A percentile compares a stretch with the other conserved stretches of the same genome.
phyloP scores from a whole-genome alignment of 352 stramenopile genomes.

The Globisporangium heterothallicum region DNA sequence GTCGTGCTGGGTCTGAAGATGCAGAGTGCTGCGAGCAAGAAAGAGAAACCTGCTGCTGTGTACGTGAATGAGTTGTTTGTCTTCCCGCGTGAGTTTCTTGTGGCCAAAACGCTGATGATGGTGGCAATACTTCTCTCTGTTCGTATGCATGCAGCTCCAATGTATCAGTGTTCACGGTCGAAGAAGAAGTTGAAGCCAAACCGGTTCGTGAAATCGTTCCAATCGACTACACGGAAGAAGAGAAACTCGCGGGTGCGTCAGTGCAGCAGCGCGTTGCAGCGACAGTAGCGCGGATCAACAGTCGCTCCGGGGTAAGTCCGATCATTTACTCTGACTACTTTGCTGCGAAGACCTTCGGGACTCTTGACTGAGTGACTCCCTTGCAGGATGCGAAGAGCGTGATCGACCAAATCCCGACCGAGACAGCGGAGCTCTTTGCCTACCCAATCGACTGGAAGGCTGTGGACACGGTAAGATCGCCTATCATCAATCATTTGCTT shows the following conservation, averaged over 20 bases:
- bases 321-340: too few species aligned
- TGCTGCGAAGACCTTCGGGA: background rate
- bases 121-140: background rate
- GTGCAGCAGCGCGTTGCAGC: conserved; percentile 24
- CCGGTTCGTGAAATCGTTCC: conserved; percentile 35
- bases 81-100: too few species aligned
- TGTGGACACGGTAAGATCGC: conserved; percentile 17
- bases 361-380: background rate
- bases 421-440: conserved; percentile 27
- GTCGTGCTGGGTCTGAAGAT: conserved; percentile 48
- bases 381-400: conserved; percentile 33
- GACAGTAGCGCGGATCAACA: conserved; percentile 35
- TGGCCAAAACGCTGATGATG: background rate
- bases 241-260: conserved; percentile 18
- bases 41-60: conserved; percentile 24
- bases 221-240: conserved; percentile 50
- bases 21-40: conserved; percentile 20
- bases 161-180: conserved; percentile 25
- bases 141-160: conserved; percentile 1
- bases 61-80: conserved; percentile 14
- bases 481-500: too few species aligned
- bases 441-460: conserved; percentile 35
- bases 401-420: conserved; percentile 40
- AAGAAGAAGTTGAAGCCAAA: conserved; percentile 36
- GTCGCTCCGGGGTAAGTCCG: conserved; percentile 20